A percentile compares a stretch with the other conserved stretches of the same genome.
phyloP scores from a whole-genome alignment of 1,284 basidiomycete species.

The Trametes polyzona region DNA sequence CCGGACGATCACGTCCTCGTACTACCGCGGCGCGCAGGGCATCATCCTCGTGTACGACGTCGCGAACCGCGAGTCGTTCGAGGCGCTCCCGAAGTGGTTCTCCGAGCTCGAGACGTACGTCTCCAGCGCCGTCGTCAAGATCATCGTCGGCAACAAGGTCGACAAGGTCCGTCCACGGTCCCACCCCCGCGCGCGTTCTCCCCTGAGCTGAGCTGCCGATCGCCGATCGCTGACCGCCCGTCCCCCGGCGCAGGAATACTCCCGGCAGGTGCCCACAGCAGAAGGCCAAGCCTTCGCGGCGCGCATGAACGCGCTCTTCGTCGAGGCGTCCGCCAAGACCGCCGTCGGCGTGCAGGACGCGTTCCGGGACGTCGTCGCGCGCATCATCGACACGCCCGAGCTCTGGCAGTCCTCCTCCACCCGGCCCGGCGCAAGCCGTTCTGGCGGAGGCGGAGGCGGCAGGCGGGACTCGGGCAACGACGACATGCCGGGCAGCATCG shows the following conservation, averaged over 20 bases:
- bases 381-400: conserved; percentile 69
- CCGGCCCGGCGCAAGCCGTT: background rate
- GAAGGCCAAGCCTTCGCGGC: conserved; percentile 86
- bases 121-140: conserved; percentile 86
- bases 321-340: conserved; percentile 91
- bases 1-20: conserved; percentile 89
- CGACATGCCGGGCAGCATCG: conserved; percentile 45
- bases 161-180: conserved; percentile 70
- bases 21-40: conserved; percentile 93
- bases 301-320: conserved; percentile 82
- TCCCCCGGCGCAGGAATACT: conserved; percentile 68
- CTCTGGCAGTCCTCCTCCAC: conserved; percentile 52
- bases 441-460: conserved; percentile 11
- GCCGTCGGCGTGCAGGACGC: conserved; percentile 78
- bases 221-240: no score
- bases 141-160: conserved; percentile 95
- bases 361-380: conserved; percentile 81
- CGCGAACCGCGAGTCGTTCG: conserved; percentile 88
- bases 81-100: conserved; percentile 92
- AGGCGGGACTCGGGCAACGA: conserved; percentile 21
- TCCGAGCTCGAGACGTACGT: conserved; percentile 95
- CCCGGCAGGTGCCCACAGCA: conserved; percentile 80
- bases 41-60: conserved; percentile 97
- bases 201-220: no score
- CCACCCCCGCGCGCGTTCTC: background rate